These are phyloP conservation scores for Zea luxurians DNA, from an alignment of 176 grass and related monocot genomes.

Conservation along the genomic window DNA sequence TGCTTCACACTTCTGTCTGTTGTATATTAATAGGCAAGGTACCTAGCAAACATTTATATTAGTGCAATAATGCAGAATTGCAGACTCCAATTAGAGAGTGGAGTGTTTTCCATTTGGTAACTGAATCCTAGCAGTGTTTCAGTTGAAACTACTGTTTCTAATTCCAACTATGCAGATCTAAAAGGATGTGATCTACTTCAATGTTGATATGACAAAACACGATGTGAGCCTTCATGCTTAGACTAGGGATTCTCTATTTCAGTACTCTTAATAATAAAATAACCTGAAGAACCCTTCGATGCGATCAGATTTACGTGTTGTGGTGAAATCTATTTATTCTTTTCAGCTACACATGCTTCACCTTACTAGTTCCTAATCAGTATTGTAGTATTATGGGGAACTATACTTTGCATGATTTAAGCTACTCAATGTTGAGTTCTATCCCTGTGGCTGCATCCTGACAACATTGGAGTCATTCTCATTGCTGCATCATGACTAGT, in stretches of 20 bases:
- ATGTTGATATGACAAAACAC: neutral
- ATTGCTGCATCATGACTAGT: slow-evolving; percentile 22
- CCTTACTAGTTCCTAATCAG: slow-evolving; percentile 6
- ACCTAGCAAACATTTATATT: neutral
- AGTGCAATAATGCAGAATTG: slow-evolving; percentile 1
- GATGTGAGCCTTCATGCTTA: slow-evolving; percentile 19
- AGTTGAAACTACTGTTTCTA: neutral
- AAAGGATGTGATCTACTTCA: slow-evolving; percentile 3
- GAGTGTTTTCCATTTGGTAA: neutral
- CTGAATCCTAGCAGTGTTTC: neutral
- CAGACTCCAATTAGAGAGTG: neutral
- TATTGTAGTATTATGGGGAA: neutral
- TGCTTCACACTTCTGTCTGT: neutral
- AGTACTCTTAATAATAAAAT: slow-evolving; percentile 13
- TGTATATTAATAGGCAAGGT: slow-evolving; percentile 1
- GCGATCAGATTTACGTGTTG: slow-evolving; percentile 6
- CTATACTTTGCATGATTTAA: slow-evolving; percentile 8
- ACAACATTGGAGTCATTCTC: neutral
- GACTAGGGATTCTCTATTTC: neutral
- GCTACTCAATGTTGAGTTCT: slow-evolving; percentile 15
- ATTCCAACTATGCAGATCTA: slow-evolving; percentile 4
- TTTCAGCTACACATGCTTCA: slow-evolving; percentile 12
- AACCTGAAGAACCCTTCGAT: neutral
- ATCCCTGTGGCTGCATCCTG: neutral
- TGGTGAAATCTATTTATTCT: neutral